Percentiles rank a stretch among this genome's conserved stretches.
Conservation (phyloP, 2,329 filamentous ascomycete genomes). For the Boeremia lycopersici region DNA sequence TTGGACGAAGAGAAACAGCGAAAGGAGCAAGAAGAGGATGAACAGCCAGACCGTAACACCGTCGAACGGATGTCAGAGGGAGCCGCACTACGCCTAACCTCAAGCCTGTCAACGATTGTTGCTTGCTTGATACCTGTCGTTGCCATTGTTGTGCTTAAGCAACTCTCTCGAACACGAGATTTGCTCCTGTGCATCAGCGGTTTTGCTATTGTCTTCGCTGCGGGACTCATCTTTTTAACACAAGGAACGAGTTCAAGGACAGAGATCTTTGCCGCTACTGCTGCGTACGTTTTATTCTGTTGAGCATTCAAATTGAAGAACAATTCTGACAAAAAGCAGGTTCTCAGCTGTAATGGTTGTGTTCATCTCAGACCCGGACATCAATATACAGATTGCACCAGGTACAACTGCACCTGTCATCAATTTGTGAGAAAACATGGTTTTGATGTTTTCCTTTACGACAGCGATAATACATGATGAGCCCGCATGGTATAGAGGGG, state of each 20-base stretch:
- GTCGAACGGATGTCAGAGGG: background rate
- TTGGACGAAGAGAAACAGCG: background rate
- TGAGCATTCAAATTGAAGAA: background rate
- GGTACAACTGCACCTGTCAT: too few relatives aligned
- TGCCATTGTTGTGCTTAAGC: background rate
- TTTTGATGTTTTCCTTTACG: too few relatives aligned
- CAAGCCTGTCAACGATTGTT: background rate
- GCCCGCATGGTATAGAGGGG: too few relatives aligned
- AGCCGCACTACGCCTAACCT: background rate
- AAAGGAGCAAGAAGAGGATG: background rate
- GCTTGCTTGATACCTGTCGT: constrained; percentile 1
- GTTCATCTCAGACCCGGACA: constrained; percentile 3
- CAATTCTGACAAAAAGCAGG: background rate
- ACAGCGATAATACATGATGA: too few relatives aligned
- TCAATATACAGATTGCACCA: background rate
- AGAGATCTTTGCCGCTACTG: constrained; percentile 21
- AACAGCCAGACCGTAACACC: background rate
- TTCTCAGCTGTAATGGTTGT: constrained; percentile 8
- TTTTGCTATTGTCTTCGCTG: constrained; percentile 2
- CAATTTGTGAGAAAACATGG: too few relatives aligned
- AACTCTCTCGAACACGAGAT: background rate
- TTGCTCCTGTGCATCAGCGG: constrained; percentile 1
- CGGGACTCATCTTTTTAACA: constrained; percentile 11
- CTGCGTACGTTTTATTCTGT: constrained; percentile 12
- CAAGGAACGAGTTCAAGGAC: constrained; percentile 15